Conservation (phyloP, 352 stramenopile species). For the Phytophthora constricta region DNA sequence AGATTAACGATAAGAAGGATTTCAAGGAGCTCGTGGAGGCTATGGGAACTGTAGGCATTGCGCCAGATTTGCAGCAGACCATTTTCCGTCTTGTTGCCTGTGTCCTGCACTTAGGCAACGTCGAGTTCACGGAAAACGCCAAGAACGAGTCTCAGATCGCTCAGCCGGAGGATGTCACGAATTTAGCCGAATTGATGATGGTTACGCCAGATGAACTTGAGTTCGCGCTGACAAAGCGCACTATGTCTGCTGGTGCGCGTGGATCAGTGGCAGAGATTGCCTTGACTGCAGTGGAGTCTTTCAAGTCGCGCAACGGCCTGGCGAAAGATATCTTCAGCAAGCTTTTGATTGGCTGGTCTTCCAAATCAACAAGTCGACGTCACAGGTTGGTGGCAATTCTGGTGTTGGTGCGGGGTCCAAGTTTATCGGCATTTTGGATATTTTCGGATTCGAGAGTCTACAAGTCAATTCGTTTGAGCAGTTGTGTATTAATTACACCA, state of each 20-base stretch:
- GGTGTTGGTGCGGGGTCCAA: constrained; percentile 44
- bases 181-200: constrained; percentile 86
- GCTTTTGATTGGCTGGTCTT: constrained; percentile 97
- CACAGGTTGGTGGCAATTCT: constrained; percentile 54
- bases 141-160: constrained; percentile 83
- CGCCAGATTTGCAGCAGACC: constrained; percentile 88
- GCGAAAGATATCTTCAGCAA: constrained; percentile 97
- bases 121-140: constrained; percentile 91
- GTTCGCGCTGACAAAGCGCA: constrained; percentile 90
- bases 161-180: constrained; percentile 66
- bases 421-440: constrained; percentile 97
- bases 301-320: constrained; percentile 94
- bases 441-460: constrained; percentile 97
- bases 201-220: constrained; percentile 85
- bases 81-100: constrained; percentile 97
- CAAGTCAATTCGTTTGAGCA: constrained; percentile 96
- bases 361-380: constrained; percentile 92
- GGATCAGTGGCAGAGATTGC: constrained; percentile 88
- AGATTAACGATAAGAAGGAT: constrained; percentile 96
- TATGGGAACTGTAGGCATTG: constrained; percentile 93
- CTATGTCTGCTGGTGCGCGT: constrained; percentile 86
- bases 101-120: constrained; percentile 97
- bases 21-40: constrained; percentile 93
- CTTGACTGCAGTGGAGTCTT: constrained; percentile 79
- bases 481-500: constrained; percentile 97